Evolutionary conservation across 2,329 filamentous ascomycete species (phyloP), one percentile per base, ranked within the genome.

Genomic region (Trichothecium roseum): DNA sequence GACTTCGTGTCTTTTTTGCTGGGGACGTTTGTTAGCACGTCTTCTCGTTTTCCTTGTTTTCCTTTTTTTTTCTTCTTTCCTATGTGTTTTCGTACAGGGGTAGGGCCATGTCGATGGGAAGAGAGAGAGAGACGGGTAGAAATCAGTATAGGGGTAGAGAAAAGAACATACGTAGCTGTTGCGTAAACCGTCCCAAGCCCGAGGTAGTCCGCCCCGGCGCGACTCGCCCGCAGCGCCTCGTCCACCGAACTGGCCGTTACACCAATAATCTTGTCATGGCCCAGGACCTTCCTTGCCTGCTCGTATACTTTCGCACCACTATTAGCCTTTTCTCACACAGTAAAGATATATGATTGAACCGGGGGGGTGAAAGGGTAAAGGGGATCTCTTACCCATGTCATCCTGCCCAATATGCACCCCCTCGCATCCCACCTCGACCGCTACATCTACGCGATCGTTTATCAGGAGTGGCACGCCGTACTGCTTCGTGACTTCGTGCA

Each of bases 401-500:
- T 95, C 88, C 63, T 96, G 89, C 6, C 91, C 91, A 34, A 96
- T 74, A 56, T 96, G 91, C 8, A 94, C 86, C 31, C 91, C 91
- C 62, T 95, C 89, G 38, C 84, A 91, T 10, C 78, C 84, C 30
- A 88, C 73, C 12, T 86, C 87, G 14, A 86, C 69, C 8, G 87
- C 88, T 18, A 96, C 84, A 54, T 94, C 88, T 5, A 95, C 74
- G 10, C 88, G 78, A 55, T 96, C 91, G 54, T 96, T 96, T 64
- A 96, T 87, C 37, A 96, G 66, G 38, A 96, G 70, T 20, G 89
- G 89, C 3, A 94, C 75, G 13, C 68, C 66, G 51, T 82, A 68
- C 32, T 65, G 64, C 43, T 65, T 66, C 15, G 86, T 89, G 42
- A 91, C 63, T 27, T 63, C 56, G 54, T 94, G 87, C 34, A 96